Conservation (phyloP, 2,329 filamentous ascomycete genomes). For the Aspergillus pseudoviridinutans region DNA sequence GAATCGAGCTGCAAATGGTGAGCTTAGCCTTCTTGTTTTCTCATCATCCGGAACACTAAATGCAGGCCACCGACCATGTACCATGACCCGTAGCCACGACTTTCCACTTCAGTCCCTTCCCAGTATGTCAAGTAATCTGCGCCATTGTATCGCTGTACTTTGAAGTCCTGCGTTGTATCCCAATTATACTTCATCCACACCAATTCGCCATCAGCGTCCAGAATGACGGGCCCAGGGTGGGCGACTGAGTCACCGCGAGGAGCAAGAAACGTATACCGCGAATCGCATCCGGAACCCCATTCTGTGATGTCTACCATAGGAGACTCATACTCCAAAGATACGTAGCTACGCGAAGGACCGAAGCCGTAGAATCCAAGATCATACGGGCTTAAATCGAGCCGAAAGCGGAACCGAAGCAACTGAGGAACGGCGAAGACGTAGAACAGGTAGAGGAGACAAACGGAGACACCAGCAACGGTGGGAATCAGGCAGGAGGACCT, state of each 20-base stretch:
- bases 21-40: background rate
- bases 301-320: conserved; percentile 24
- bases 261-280: conserved; percentile 27
- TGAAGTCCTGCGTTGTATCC: conserved; percentile 24
- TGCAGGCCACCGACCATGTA: conserved; percentile 18
- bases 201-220: conserved; percentile 23
- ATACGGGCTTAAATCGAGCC: conserved; percentile 20
- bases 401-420: conserved; percentile 14
- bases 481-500: conserved; percentile 5
- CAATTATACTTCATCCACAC: conserved; percentile 25
- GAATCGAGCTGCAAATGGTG: conserved; percentile 18
- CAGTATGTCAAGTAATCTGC: conserved; percentile 25
- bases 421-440: conserved; percentile 16
- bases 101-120: conserved; percentile 19
- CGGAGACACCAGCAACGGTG: conserved; percentile 2
- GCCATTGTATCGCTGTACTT: conserved; percentile 21
- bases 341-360: conserved; percentile 24
- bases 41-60: background rate
- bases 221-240: conserved; percentile 24
- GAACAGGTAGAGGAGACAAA: conserved; percentile 16
- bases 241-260: conserved; percentile 29
- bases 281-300: conserved; percentile 23
- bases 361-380: conserved; percentile 30
- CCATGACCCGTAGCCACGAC: conserved; percentile 20
- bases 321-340: conserved; percentile 27